A percentile compares a stretch with the other conserved stretches of the same genome.
These are phyloP conservation scores for Malassezia obtusa DNA, from an alignment of 1,284 basidiomycete genomes.

Conservation along the genomic window DNA sequence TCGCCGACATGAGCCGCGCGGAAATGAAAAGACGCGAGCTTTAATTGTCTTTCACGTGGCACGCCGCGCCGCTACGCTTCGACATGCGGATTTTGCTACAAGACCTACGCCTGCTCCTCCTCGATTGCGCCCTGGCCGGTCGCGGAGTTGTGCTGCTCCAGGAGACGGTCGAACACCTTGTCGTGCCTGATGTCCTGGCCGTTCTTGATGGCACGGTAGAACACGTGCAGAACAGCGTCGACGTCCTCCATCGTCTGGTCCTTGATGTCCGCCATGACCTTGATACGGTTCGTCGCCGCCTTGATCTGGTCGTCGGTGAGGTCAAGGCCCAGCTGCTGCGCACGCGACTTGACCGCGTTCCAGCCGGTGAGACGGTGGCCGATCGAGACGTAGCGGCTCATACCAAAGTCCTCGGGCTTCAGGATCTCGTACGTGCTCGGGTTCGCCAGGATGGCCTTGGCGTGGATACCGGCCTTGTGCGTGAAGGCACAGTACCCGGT, in stretches of 20 bases:
- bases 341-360: constrained; percentile 98
- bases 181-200: constrained; percentile 19
- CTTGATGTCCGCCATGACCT: constrained; percentile 94
- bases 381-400: constrained; percentile 95
- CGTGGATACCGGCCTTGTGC: constrained; percentile 99
- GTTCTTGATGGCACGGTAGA: constrained; percentile 31
- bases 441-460: constrained; percentile 99
- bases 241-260: constrained; percentile 99
- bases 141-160: constrained; percentile 14
- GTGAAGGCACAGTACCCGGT: constrained; percentile 98
- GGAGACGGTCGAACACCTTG: constrained; percentile 16
- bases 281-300: constrained; percentile 98
- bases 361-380: constrained; percentile 94
- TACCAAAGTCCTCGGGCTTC: constrained; percentile 76
- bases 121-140: background rate
- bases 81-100: too few species aligned
- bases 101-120: background rate
- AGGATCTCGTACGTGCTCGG: constrained; percentile 71
- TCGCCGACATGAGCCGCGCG: too few species aligned
- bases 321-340: constrained; percentile 82
- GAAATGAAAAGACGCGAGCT: too few species aligned
- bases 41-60: too few species aligned
- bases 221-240: constrained; percentile 82
- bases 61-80: too few species aligned
- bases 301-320: constrained; percentile 77